Evolutionary conservation across 1,284 basidiomycete species (phyloP).

Genomic region (Trichosporon inkin): DNA sequence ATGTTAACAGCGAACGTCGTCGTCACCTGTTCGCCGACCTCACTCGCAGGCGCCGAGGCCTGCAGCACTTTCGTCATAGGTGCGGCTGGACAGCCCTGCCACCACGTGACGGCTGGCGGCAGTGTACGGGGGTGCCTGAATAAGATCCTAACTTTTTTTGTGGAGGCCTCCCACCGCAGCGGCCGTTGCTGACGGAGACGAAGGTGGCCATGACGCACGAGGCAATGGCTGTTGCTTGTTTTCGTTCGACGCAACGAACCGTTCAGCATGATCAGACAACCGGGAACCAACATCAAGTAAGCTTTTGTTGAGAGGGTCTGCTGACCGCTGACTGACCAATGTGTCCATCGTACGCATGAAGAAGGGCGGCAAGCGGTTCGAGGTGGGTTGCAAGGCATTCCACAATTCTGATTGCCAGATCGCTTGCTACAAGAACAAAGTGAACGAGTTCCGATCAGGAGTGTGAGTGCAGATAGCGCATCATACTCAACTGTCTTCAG

Average conservation of each 20-base stretch:
- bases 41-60: not conserved
- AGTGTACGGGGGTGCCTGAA: not conserved
- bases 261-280: constrained; percentile 20
- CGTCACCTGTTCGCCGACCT: not conserved
- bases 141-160: not conserved
- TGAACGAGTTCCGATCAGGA: constrained; percentile 89
- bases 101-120: not conserved
- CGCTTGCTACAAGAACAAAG: constrained; percentile 99
- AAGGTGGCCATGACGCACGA: constrained; percentile 4
- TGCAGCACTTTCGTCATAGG: constrained; percentile 7
- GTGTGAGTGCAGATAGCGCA: constrained; percentile 69
- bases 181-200: not conserved
- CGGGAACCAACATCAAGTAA: constrained; percentile 26
- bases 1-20: constrained; percentile 1
- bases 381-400: constrained; percentile 56
- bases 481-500: too few species aligned
- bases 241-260: not conserved
- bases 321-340: constrained; percentile 71
- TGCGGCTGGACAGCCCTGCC: not conserved
- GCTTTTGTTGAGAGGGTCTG: not conserved
- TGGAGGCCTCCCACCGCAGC: not conserved
- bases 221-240: not conserved
- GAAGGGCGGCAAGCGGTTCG: constrained; percentile 96
- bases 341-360: constrained; percentile 92
- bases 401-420: constrained; percentile 56